Base-by-base conservation (phyloP, 768 basidiomycete genomes). In the Amanita rimosa region DNA sequence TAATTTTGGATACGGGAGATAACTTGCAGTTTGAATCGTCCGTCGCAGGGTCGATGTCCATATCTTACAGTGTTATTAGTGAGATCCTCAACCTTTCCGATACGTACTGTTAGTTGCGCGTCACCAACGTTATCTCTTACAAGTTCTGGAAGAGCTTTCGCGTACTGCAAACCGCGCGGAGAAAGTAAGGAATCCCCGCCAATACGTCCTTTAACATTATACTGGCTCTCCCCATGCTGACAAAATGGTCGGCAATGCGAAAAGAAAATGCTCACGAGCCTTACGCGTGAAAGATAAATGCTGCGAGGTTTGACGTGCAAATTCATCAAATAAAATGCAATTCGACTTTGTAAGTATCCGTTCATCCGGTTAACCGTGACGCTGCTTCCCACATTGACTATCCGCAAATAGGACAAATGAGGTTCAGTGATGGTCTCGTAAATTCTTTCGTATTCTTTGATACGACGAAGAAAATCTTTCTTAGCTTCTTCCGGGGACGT, bases 241-340 rank as follows among this genome's bases (percentile, higher is more conserved):
- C 40, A 49, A 35, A 45, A 54, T 9, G 47, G 52, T 46, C 40
- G 24, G 11, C 13, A 27, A 35, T 52, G 14, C 37, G 33, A 44
- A n/a, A 53, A n/a, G 51, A 46, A 11, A 35, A 27, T 13, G 40
- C 14, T 24, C 13, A n/a, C 21, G 26, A 33, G 8, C 4, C 44
- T 58, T 59, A 97, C 95, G 57, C 96, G 69, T 4, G 96, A 97
- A 52, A 99, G 78, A 67, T 92, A 99, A 52, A 99, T 98, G 61
- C 84, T 91, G 50, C 96, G 76, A 5, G 96, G 95, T 58, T 96
- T 96, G 56, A 99, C 70, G 65, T 99, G 96, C 57, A 98, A 64
- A 63, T 97, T 97, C 94, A 97, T 98, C 48, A 99, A 73, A 65
- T 94, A 99, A 68, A 95, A 99, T 16, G 92, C 95, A 55, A 99